Evolutionary conservation across 345 rosid species (phyloP), one percentile per base, ranked within the genome.

Genomic region (Carallia pectinifolia): DNA sequence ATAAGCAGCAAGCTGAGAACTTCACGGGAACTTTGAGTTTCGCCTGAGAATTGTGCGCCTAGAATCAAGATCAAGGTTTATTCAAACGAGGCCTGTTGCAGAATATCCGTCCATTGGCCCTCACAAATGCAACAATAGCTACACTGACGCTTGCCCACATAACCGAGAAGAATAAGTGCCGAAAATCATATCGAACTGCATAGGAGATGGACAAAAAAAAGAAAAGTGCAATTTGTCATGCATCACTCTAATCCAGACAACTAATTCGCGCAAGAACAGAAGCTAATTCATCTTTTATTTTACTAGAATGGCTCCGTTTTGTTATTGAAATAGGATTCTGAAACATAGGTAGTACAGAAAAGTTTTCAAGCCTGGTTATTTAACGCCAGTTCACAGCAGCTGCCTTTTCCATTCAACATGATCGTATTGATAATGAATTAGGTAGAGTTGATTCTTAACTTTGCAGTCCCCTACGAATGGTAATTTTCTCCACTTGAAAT

Each of bases 1-100:
- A 44, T 12, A 44, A 44, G 17, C 50, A 44, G 50, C 15, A 12
- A 44, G 50, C 4, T 44, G 50, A 15, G 50, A 19, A 62, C 60
- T 30, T 52, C 58, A 60, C 33, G 27, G 10, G 60, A 36, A 50
- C 17, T 33, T 27, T 60, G 63, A 15, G 64, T 36, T 54, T 37
- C 34, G 47, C 63, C 30, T 44, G 3, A 76, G 69, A 37, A 30
- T 58, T 66, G 48, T 12, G 55, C 64, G 61, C 48, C 54, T 52
- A 56, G 61, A 73, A 76, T 90, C 84, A 91, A 77, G 71, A 27
- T 47, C 87, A 77, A 48, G 97, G 97, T 69, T 86, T 90, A 76
- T 86, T 89, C 65, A 92, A 89, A 71, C 96, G 88, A 80, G 99
- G 99, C 60, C 97, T 84, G 61, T 95, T 87, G 86, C 99, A 94